Evolutionary conservation across 345 rosid genomes (phyloP).

Genomic region (Turritis glabra): DNA sequence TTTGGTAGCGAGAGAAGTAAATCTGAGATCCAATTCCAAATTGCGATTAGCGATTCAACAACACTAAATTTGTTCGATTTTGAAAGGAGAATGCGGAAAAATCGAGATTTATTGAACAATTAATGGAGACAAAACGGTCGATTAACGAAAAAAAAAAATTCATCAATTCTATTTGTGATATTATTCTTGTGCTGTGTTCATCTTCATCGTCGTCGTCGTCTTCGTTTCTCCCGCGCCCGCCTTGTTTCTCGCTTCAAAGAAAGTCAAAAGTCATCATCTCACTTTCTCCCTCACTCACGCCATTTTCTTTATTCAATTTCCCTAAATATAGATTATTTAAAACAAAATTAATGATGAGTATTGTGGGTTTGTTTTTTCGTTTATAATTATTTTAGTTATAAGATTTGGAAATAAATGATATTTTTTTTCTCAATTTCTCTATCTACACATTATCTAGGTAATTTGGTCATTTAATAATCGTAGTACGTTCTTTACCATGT

Average conservation of each 20-base stretch:
- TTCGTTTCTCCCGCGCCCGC: slow-evolving; percentile 64
- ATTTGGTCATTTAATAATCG: too few relatives aligned
- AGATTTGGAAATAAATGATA: too few relatives aligned
- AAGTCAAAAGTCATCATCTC: slow-evolving; percentile 40
- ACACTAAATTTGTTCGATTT: too few relatives aligned
- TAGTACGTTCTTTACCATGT: too few relatives aligned
- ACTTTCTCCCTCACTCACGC: slow-evolving; percentile 32
- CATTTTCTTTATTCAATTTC: not conserved
- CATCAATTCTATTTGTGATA: too few relatives aligned
- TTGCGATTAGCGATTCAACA: slow-evolving; percentile 9
- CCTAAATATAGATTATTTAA: slow-evolving; percentile 8
- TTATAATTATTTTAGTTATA: too few relatives aligned
- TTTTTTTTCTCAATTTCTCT: too few relatives aligned
- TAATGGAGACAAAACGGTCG: not conserved
- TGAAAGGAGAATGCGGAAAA: not conserved
- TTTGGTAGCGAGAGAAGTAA: slow-evolving; percentile 10
- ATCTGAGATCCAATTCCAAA: slow-evolving; percentile 26
- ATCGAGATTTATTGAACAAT: not conserved
- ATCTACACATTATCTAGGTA: too few relatives aligned
- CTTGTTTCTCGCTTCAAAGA: slow-evolving; percentile 60
- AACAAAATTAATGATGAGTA: not conserved
- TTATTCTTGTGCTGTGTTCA: not conserved
- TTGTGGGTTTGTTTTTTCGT: too few relatives aligned
- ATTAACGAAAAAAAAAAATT: not conserved
- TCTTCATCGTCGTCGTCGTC: slow-evolving; percentile 32